Evolutionary conservation across 2,329 filamentous ascomycete genomes (phyloP).

Genomic region (Fusarium redolens): DNA sequence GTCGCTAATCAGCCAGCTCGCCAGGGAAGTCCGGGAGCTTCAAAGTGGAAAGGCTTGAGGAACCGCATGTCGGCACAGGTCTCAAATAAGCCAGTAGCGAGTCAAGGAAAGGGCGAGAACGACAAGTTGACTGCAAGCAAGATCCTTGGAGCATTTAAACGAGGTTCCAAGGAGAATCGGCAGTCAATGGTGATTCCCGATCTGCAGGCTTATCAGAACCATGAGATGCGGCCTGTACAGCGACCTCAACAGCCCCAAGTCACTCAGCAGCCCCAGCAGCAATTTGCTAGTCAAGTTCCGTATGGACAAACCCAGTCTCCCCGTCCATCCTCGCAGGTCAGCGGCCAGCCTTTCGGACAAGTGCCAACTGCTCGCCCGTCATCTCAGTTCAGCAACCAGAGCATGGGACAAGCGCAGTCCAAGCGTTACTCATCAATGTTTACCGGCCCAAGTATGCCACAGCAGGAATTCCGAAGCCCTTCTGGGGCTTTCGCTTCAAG

Average conservation of each 20-base stretch:
- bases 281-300: slow-evolving; percentile 13
- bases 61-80: slow-evolving; percentile 50
- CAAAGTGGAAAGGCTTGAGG: slow-evolving; percentile 50
- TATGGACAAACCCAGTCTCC: slow-evolving; percentile 17
- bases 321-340: slow-evolving; percentile 19
- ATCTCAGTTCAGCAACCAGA: slow-evolving; percentile 29
- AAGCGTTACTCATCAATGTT: slow-evolving; percentile 36
- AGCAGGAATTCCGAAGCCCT: slow-evolving; percentile 27
- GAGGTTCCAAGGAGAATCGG: slow-evolving; percentile 45
- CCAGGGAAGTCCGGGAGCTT: slow-evolving; percentile 39
- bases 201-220: slow-evolving; percentile 33
- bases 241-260: slow-evolving; percentile 7
- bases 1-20: slow-evolving; percentile 19
- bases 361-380: slow-evolving; percentile 19
- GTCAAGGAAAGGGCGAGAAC: slow-evolving; percentile 35
- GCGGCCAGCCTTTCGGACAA: slow-evolving; percentile 28
- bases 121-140: slow-evolving; percentile 44
- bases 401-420: slow-evolving; percentile 24
- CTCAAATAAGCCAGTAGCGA: slow-evolving; percentile 30
- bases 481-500: slow-evolving; percentile 6
- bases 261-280: slow-evolving; percentile 7
- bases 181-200: slow-evolving; percentile 32
- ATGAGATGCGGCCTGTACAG: slow-evolving; percentile 31
- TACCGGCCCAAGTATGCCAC: slow-evolving; percentile 23
- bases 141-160: slow-evolving; percentile 49